Conservation (phyloP, 2,329 filamentous ascomycete species). For the Penicillium sp. region DNA sequence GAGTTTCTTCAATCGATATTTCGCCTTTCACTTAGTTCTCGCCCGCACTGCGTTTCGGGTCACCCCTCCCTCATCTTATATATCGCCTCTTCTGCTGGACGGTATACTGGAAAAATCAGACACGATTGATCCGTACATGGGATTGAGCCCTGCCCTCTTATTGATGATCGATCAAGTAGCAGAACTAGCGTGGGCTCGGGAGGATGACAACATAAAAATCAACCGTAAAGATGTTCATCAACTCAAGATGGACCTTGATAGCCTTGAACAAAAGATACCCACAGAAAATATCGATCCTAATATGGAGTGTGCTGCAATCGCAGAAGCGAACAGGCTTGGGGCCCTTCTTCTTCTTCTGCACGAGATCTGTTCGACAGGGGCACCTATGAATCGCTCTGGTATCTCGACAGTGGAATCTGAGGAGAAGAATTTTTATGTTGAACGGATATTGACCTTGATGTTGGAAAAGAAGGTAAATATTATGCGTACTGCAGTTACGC, state of each 20-base stretch:
- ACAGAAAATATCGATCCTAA: slow-evolving; percentile 4
- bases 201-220: neutral
- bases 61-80: slow-evolving; percentile 3
- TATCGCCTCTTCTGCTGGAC: slow-evolving; percentile 6
- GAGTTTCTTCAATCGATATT: slow-evolving; percentile 29
- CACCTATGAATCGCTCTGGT: neutral
- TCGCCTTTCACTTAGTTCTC: slow-evolving; percentile 30
- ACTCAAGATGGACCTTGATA: slow-evolving; percentile 10
- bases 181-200: slow-evolving; percentile 19
- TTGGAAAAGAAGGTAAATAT: slow-evolving; percentile 20
- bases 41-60: slow-evolving; percentile 27
- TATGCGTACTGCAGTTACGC: slow-evolving; percentile 25
- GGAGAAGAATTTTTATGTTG: slow-evolving; percentile 12
- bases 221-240: neutral
- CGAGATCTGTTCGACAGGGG: slow-evolving; percentile 16
- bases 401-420: neutral
- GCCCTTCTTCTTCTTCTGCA: slow-evolving; percentile 25
- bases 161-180: slow-evolving; percentile 25
- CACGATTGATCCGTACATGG: slow-evolving; percentile 29
- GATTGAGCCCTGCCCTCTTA: slow-evolving; percentile 26
- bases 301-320: slow-evolving; percentile 23
- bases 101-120: slow-evolving; percentile 18
- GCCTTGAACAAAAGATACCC: slow-evolving; percentile 15
- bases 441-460: slow-evolving; percentile 20
- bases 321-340: slow-evolving; percentile 27